These are phyloP conservation scores for Trichophyton mentagrophytes DNA, from an alignment of 2,329 filamentous ascomycete genomes.

Conservation along the genomic window DNA sequence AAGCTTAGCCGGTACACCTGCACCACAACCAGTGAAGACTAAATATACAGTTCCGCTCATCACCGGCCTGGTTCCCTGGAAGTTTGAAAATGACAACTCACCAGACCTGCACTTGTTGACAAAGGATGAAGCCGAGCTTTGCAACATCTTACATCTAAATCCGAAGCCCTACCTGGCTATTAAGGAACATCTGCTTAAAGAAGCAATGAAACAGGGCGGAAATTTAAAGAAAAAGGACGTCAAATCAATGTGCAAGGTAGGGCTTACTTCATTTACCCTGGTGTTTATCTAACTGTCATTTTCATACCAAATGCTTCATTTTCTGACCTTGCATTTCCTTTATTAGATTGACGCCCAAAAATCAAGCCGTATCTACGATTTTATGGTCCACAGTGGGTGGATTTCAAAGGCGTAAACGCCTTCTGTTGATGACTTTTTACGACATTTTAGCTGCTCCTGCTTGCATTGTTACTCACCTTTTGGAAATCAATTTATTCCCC, in stretches of 20 bases:
- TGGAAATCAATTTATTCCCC: background rate
- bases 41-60: conserved; percentile 41
- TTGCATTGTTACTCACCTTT: background rate
- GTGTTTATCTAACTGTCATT: background rate
- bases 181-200: conserved; percentile 83
- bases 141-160: conserved; percentile 68
- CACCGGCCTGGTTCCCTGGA: conserved; percentile 40
- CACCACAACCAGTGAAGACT: conserved; percentile 30
- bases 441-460: background rate
- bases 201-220: conserved; percentile 80
- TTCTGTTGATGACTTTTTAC: background rate
- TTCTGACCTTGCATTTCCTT: background rate
- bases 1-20: conserved; percentile 31
- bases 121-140: conserved; percentile 72
- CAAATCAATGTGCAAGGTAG: conserved; percentile 60
- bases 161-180: conserved; percentile 92
- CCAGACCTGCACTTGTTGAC: conserved; percentile 73
- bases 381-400: conserved; percentile 88
- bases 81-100: conserved; percentile 60
- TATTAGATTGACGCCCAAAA: conserved; percentile 66
- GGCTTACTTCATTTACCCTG: background rate
- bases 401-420: conserved; percentile 60
- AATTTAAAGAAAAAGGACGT: conserved; percentile 88
- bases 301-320: background rate
- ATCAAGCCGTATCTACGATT: conserved; percentile 78